Percentiles rank a stretch among this genome's conserved stretches.
Conservation (phyloP, 2,329 filamentous ascomycete genomes). For the Trichoderma pleuroti region DNA sequence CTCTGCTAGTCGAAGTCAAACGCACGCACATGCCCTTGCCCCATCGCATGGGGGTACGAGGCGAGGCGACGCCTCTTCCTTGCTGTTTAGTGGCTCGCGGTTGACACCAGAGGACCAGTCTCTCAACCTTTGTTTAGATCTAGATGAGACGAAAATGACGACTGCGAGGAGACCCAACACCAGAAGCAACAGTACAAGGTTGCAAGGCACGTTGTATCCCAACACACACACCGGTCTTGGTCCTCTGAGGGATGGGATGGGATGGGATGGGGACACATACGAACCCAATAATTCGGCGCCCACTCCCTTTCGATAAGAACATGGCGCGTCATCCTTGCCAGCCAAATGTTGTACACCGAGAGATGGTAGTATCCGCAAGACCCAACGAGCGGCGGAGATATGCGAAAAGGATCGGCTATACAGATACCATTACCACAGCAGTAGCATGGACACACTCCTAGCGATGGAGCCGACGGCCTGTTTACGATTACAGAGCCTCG, state of each 20-base stretch:
- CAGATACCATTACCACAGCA: background rate
- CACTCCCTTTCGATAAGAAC: background rate
- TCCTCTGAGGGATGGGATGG: background rate
- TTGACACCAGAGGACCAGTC: background rate
- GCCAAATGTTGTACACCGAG: constrained; percentile 12
- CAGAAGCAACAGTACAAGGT: background rate
- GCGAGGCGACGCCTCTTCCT: constrained; percentile 7
- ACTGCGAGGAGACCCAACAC: background rate
- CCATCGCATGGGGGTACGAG: constrained; percentile 11
- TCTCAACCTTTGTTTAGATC: background rate
- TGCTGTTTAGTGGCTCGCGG: background rate
- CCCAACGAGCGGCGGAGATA: background rate
- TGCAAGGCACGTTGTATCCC: background rate
- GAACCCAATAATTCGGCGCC: background rate
- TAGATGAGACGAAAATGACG: background rate
- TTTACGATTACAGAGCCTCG: background rate
- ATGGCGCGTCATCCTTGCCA: constrained; percentile 14
- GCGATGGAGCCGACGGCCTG: background rate
- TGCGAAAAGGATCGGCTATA: constrained; percentile 1
- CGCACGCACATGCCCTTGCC: constrained; percentile 10
- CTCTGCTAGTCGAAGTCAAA: constrained; percentile 19
- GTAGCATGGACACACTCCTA: background rate
- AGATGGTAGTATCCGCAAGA: background rate
- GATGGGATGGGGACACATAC: background rate
- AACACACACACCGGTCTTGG: background rate